A percentile compares a stretch with the other conserved stretches of the same genome.
phyloP scores from a whole-genome alignment of 164 flowering plant genomes.

The Magnolia officinalis region DNA sequence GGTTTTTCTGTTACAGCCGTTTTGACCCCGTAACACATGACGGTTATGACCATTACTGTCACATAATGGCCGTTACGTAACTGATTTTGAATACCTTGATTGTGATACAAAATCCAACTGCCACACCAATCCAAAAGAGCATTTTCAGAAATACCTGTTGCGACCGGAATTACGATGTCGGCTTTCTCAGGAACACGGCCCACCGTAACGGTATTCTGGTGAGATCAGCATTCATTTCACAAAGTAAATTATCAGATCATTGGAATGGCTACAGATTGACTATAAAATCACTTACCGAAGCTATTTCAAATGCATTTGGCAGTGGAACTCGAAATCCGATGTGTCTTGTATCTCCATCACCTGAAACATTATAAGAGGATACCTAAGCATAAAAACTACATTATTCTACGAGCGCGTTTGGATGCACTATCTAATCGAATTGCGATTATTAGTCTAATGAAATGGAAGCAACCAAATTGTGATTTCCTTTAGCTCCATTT shows the following conservation, averaged over 20 bases:
- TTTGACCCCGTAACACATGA: no score
- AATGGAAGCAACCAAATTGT: no score
- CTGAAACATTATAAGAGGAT: constrained; percentile 20
- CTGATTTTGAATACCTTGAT: no score
- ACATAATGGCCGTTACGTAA: no score
- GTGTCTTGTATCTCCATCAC: constrained; percentile 84
- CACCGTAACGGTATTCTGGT: constrained; percentile 58
- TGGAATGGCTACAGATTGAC: not conserved
- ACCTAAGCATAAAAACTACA: no score
- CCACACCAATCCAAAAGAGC: not conserved
- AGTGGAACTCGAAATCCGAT: constrained; percentile 57
- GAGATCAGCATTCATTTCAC: not conserved
- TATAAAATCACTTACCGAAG: constrained; percentile 51
- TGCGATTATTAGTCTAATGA: no score
- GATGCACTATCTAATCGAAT: no score
- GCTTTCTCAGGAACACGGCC: constrained; percentile 85
- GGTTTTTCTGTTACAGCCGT: no score
- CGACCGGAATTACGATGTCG: constrained; percentile 83
- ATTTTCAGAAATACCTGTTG: constrained; percentile 56
- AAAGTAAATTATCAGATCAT: not conserved
- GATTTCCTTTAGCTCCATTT: no score
- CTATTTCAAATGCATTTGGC: constrained; percentile 74
- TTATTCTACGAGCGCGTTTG: no score
- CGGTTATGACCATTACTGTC: no score
- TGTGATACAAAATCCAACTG: no score